Conservation (phyloP, 2,329 filamentous ascomycete genomes). For the Neofusicoccum umdonicola region DNA sequence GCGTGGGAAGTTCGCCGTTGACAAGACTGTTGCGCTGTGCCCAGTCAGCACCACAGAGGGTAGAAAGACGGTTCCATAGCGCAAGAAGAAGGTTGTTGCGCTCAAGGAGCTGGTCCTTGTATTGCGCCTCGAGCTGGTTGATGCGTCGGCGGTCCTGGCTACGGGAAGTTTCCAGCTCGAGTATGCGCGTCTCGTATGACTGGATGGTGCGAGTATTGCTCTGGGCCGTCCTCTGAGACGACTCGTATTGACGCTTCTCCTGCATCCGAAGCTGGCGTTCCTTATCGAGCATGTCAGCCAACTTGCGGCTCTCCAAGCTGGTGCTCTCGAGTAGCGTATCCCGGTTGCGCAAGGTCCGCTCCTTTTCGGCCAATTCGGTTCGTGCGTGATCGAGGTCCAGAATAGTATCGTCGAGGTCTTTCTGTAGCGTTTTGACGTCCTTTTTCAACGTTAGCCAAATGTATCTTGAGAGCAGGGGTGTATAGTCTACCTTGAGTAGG, state of each 20-base stretch:
- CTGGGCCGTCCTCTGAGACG: constrained; percentile 81
- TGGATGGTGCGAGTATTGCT: constrained; percentile 83
- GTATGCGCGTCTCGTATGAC: constrained; percentile 78
- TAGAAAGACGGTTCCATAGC: constrained; percentile 86
- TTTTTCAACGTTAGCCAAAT: constrained; percentile 31
- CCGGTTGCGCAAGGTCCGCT: constrained; percentile 83
- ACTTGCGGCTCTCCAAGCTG: constrained; percentile 78
- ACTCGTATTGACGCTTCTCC: constrained; percentile 84
- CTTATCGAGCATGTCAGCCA: constrained; percentile 86
- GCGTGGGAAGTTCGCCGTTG: constrained; percentile 78
- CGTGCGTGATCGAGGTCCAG: constrained; percentile 79
- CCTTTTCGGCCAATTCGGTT: constrained; percentile 80
- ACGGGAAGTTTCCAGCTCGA: constrained; percentile 80
- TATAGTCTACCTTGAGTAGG: constrained; percentile 65
- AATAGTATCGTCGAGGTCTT: constrained; percentile 79
- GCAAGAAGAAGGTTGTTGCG: constrained; percentile 82
- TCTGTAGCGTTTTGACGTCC: constrained; percentile 83
- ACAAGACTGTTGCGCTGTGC: constrained; percentile 84
- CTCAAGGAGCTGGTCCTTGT: constrained; percentile 84
- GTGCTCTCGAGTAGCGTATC: constrained; percentile 86
- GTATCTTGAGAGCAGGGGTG: not conserved
- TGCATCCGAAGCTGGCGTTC: constrained; percentile 81
- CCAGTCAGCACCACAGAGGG: constrained; percentile 89
- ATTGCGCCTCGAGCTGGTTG: constrained; percentile 70
- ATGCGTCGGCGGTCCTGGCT: constrained; percentile 76